Conservation (phyloP, 805 yeast species). For the Candida schatavii region DNA sequence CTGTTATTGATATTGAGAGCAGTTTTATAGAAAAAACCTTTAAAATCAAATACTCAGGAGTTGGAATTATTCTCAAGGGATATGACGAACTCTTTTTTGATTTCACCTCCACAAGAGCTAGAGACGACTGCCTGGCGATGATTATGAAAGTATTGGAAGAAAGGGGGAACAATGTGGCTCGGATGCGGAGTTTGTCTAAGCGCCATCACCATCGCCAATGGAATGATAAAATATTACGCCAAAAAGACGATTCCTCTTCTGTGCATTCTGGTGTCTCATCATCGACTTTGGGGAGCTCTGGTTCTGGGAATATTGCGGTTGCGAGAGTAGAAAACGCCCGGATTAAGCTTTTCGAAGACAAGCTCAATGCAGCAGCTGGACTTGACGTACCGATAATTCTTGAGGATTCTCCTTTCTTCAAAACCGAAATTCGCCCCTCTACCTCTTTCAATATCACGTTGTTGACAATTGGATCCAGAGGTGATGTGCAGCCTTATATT, state of each 20-base stretch:
- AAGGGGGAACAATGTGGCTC: slow-evolving; percentile 12
- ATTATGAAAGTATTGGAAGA: slow-evolving; percentile 50
- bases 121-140: slow-evolving; percentile 71
- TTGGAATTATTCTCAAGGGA: slow-evolving; percentile 67
- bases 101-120: slow-evolving; percentile 56
- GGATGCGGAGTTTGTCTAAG: slow-evolving; percentile 8
- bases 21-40: slow-evolving; percentile 67
- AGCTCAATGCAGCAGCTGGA: slow-evolving; percentile 57
- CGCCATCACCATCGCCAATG: slow-evolving; percentile 4
- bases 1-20: slow-evolving; percentile 68
- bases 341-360: slow-evolving; percentile 64
- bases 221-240: background rate
- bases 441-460: slow-evolving; percentile 59
- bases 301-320: slow-evolving; percentile 10
- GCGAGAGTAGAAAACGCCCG: slow-evolving; percentile 52
- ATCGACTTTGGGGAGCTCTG: background rate
- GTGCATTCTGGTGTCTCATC: background rate
- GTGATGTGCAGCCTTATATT: slow-evolving; percentile 95
- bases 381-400: slow-evolving; percentile 65
- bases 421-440: slow-evolving; percentile 51
- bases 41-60: slow-evolving; percentile 64
- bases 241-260: background rate
- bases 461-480: slow-evolving; percentile 90
- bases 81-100: slow-evolving; percentile 77
- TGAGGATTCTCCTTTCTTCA: slow-evolving; percentile 59